These are phyloP conservation scores for Yamadazyma diospyri DNA, from an alignment of 1,139 yeast species.

Conservation along the genomic window DNA sequence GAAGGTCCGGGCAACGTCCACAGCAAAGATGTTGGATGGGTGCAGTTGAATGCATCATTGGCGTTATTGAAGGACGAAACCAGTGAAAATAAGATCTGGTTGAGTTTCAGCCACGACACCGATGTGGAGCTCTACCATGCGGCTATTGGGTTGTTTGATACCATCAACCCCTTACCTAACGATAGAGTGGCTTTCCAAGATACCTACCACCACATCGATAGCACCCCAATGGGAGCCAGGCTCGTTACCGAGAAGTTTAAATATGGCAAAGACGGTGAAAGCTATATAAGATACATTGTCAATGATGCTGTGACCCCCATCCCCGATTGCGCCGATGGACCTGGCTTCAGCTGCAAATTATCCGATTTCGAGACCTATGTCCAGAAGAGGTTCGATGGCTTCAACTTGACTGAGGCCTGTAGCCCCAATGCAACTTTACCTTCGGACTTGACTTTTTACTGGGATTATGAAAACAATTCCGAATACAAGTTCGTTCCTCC, in stretches of 20 bases:
- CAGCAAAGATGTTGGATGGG: conserved; percentile 27
- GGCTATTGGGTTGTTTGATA: conserved; percentile 48
- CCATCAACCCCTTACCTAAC: conserved; percentile 26
- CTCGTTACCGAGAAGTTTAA: conserved; percentile 45
- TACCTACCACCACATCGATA: conserved; percentile 43
- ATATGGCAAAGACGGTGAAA: conserved; percentile 28
- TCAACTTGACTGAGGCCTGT: conserved; percentile 31
- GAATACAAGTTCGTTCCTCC: conserved; percentile 16
- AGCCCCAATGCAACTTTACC: conserved; percentile 18
- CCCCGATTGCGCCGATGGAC: conserved; percentile 48
- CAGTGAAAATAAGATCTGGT: conserved; percentile 31
- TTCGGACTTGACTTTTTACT: conserved; percentile 27
- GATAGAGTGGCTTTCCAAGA: conserved; percentile 34
- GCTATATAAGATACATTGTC: conserved; percentile 47
- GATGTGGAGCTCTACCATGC: conserved; percentile 49
- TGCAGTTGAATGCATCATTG: conserved; percentile 30
- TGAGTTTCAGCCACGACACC: conserved; percentile 57
- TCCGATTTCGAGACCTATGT: conserved; percentile 35
- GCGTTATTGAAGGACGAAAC: conserved; percentile 23
- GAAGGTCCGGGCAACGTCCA: conserved; percentile 48
- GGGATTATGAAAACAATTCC: conserved; percentile 25
- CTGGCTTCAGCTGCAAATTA: conserved; percentile 55
- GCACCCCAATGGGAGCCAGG: conserved; percentile 57
- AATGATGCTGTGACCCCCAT: conserved; percentile 59
- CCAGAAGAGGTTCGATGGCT: conserved; percentile 27